Conservation (phyloP, 805 yeast genomes). For the Starmerella potacharoeniae region DNA sequence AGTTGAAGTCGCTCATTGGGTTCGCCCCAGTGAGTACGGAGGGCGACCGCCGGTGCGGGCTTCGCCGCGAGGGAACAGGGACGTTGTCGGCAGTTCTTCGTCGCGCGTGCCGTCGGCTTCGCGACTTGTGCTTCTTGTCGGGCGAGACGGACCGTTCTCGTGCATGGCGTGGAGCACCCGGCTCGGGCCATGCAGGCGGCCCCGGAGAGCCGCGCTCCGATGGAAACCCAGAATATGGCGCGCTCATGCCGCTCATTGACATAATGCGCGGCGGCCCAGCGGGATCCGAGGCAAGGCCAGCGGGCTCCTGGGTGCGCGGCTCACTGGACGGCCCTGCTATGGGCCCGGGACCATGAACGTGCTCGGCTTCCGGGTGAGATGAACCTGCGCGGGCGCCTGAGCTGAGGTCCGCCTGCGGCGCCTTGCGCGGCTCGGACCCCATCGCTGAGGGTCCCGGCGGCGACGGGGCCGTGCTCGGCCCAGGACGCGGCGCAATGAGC, state of each 20-base stretch:
- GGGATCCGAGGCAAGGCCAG: no score
- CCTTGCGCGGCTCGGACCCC: neutral
- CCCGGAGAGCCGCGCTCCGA: neutral
- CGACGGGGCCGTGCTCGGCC: neutral
- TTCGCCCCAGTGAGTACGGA: neutral
- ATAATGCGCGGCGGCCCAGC: no score
- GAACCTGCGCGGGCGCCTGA: no score
- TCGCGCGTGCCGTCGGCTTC: neutral
- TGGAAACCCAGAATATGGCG: neutral
- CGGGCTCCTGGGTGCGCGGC: no score
- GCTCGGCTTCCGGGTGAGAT: no score
- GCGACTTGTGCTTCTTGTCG: neutral
- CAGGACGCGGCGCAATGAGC: neutral
- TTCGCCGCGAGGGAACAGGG: neutral
- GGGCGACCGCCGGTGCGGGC: neutral
- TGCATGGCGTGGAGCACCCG: neutral
- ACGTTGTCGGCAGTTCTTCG: neutral
- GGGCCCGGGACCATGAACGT: neutral
- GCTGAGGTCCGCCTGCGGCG: no score
- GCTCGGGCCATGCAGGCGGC: neutral
- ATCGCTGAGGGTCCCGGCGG: neutral
- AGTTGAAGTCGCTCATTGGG: neutral
- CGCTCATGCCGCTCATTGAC: neutral
- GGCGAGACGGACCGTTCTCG: neutral
- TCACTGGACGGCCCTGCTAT: no score